Evolutionary conservation across 1,284 basidiomycete genomes (phyloP).

Genomic region (Moniliophthora roreri): DNA sequence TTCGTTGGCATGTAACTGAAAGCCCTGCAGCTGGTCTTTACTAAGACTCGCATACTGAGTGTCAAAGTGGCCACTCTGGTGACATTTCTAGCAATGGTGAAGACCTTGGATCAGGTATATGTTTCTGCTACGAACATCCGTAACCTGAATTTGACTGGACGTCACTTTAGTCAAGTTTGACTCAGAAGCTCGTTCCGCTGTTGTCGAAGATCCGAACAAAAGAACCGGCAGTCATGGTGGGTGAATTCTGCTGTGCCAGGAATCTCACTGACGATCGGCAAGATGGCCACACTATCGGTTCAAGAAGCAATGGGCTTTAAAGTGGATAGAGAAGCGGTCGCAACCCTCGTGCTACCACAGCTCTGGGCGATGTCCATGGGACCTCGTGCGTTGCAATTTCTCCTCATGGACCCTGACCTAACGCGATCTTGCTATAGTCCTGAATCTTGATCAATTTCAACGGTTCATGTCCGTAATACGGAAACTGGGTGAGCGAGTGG

Average conservation of each 20-base stretch:
- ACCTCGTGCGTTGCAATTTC: conserved; percentile 61
- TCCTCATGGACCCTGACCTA: neutral
- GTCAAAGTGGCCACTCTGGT: conserved; percentile 89
- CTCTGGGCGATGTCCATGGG: conserved; percentile 97
- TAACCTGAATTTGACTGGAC: no score
- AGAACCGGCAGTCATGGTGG: conserved; percentile 88
- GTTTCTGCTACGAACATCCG: no score
- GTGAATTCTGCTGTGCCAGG: conserved; percentile 19
- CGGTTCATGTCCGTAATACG: conserved; percentile 84
- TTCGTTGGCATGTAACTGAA: neutral
- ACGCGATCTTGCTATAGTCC: conserved; percentile 44
- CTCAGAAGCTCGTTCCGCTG: conserved; percentile 93
- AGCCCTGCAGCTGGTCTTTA: conserved; percentile 75
- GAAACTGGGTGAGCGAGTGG: conserved; percentile 76
- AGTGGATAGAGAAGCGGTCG: conserved; percentile 92
- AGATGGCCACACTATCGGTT: conserved; percentile 89
- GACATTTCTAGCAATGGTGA: conserved; percentile 91
- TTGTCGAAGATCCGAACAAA: conserved; percentile 94
- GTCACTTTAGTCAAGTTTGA: conserved; percentile 71
- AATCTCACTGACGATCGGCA: neutral
- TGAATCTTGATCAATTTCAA: conserved; percentile 90
- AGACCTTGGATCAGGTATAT: conserved; percentile 89
- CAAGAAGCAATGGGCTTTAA: conserved; percentile 97
- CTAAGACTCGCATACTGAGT: conserved; percentile 81
- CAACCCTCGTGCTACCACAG: conserved; percentile 90